Percentiles rank a stretch among this genome's conserved stretches.
phyloP scores from a whole-genome alignment of 495 filamentous ascomycete species.

The Xylaria sp. region DNA sequence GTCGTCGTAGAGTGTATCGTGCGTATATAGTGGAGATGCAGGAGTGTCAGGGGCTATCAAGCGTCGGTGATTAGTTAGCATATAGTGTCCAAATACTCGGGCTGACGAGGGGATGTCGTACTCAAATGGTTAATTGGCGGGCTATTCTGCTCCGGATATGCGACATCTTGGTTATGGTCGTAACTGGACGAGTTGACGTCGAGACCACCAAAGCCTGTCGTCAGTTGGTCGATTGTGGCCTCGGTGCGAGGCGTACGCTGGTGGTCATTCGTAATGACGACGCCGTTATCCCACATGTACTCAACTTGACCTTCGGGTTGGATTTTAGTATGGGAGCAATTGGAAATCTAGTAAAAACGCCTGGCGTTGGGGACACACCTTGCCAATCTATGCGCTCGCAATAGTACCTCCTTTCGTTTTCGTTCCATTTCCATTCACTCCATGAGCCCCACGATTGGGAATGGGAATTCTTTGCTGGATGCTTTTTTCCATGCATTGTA shows the following conservation, averaged over 20 bases:
- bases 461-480: constrained; percentile 34
- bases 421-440: constrained; percentile 43
- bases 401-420: constrained; percentile 36
- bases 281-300: constrained; percentile 28
- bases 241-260: constrained; percentile 40
- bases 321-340: constrained; percentile 32
- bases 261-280: background rate
- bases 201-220: constrained; percentile 31
- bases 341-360: constrained; percentile 15
- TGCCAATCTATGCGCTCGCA: constrained; percentile 35
- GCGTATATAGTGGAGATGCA: constrained; percentile 31
- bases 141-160: constrained; percentile 28
- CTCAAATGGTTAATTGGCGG: constrained; percentile 30
- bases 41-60: constrained; percentile 7
- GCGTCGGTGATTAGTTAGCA: background rate
- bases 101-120: background rate
- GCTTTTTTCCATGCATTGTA: constrained; percentile 43
- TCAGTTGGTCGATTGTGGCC: constrained; percentile 33
- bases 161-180: constrained; percentile 26
- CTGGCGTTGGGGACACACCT: constrained; percentile 34
- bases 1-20: constrained; percentile 31
- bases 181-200: constrained; percentile 31
- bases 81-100: background rate
- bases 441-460: constrained; percentile 36
- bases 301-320: constrained; percentile 34